Conservation (phyloP, 2,329 filamentous ascomycete genomes). For the Cladosporium velox region DNA sequence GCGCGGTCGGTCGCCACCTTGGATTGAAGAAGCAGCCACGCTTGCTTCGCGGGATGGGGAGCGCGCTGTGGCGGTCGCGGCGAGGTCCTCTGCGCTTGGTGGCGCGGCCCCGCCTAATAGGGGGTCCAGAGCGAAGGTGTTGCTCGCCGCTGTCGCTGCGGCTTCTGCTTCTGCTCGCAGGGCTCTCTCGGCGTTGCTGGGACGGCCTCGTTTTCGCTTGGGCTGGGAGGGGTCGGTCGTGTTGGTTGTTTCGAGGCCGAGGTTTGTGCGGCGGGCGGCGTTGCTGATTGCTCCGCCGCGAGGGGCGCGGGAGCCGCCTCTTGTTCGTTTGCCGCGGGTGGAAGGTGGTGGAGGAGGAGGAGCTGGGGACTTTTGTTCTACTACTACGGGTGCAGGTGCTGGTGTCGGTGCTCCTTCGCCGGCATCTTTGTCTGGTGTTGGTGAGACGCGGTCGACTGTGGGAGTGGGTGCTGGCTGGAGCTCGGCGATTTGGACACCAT, state of each 20-base stretch:
- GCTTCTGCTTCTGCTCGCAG: not conserved
- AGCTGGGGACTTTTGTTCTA: not conserved
- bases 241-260: conserved; percentile 6
- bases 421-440: not conserved
- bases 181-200: conserved; percentile 14
- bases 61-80: not conserved
- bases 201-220: conserved; percentile 11
- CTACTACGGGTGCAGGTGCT: not conserved
- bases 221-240: not conserved
- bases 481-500: not conserved
- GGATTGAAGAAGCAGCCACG: not conserved
- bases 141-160: not conserved
- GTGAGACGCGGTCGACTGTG: not conserved
- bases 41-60: not conserved
- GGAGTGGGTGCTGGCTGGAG: not conserved
- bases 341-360: not conserved
- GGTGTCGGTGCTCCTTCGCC: conserved; percentile 2
- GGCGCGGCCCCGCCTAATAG: not conserved
- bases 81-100: not conserved
- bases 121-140: conserved; percentile 1
- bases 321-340: not conserved
- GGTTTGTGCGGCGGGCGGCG: conserved; percentile 8
- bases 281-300: conserved; percentile 8
- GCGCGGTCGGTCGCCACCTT: conserved; percentile 1
- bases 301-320: conserved; percentile 2